phyloP scores from a whole-genome alignment of 306 rosid species.

The peach (Prunus persica) region Prunus_persica_NCBIv2 NC_034012.1:3455001-3455500 shows the following conservation, averaged over 20 bases:
- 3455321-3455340: slow-evolving; percentile 22
- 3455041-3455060: too few relatives aligned
- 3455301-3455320: slow-evolving; percentile 17
- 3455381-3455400: slow-evolving; percentile 41
- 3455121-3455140: too few relatives aligned
- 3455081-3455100: too few relatives aligned
- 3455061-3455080: too few relatives aligned
- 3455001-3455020: too few relatives aligned
- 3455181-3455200: too few relatives aligned
- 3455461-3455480: not conserved
- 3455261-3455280: not conserved
- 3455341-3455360: not conserved
- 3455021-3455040: too few relatives aligned
- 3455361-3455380: slow-evolving; percentile 17
- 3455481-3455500: slow-evolving; percentile 37
- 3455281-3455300: slow-evolving; percentile 27
- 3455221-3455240: too few relatives aligned
- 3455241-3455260: not conserved
- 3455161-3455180: too few relatives aligned
- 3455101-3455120: too few relatives aligned
- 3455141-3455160: too few relatives aligned
- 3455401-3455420: slow-evolving; percentile 24
- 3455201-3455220: too few relatives aligned
- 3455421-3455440: not conserved
- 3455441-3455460: not conserved